These are phyloP conservation scores for Acacia pycnantha DNA, from an alignment of 331 rosid species.

Conservation along the genomic window DNA sequence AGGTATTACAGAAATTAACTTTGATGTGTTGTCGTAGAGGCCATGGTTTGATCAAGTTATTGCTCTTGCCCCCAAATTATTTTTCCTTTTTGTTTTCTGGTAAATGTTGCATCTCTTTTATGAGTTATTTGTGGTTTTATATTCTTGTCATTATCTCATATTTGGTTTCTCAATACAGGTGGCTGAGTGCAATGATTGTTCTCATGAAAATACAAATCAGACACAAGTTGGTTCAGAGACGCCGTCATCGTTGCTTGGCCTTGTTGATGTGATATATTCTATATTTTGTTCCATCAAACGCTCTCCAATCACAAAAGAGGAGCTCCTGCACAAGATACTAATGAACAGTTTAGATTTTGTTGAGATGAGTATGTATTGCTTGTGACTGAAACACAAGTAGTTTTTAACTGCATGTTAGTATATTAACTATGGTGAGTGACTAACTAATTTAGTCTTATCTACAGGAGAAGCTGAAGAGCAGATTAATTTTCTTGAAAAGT, in stretches of 20 bases:
- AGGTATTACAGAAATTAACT: too few relatives aligned
- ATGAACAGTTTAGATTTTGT: slow-evolving; percentile 50
- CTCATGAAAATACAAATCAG: slow-evolving; percentile 28
- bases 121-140: not conserved
- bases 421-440: slow-evolving; percentile 12
- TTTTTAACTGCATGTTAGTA: not conserved
- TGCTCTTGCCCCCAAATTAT: not conserved
- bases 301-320: slow-evolving; percentile 61
- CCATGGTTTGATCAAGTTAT: not conserved
- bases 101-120: not conserved
- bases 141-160: slow-evolving; percentile 1
- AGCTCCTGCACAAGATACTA: slow-evolving; percentile 69
- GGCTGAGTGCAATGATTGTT: slow-evolving; percentile 25
- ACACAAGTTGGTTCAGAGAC: slow-evolving; percentile 26
- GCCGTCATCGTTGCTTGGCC: slow-evolving; percentile 40
- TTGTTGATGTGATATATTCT: slow-evolving; percentile 52
- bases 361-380: slow-evolving; percentile 50
- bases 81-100: not conserved
- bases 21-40: not conserved
- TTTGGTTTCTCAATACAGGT: slow-evolving; percentile 35
- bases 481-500: slow-evolving; percentile 48
- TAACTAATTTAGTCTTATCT: slow-evolving; percentile 16
- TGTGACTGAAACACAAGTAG: slow-evolving; percentile 5
- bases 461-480: slow-evolving; percentile 72
- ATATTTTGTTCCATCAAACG: slow-evolving; percentile 43